These are phyloP conservation scores for Phytophthora sp. DNA, from an alignment of 352 stramenopile genomes.

Conservation along the genomic window DNA sequence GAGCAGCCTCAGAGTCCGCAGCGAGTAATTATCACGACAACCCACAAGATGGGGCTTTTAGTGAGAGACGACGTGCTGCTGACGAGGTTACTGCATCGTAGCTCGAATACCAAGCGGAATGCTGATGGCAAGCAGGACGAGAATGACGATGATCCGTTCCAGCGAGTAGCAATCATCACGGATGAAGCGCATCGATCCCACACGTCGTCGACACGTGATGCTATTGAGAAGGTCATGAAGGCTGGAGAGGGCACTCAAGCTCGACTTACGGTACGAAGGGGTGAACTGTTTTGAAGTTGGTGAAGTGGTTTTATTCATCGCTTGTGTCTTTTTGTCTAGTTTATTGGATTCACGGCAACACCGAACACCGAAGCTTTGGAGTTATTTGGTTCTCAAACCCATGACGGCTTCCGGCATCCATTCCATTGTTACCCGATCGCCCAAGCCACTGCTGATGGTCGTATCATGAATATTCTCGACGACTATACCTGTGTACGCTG, in stretches of 20 bases:
- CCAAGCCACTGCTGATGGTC: conserved; percentile 53
- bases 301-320: conserved; percentile 5
- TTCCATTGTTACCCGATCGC: conserved; percentile 84
- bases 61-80: conserved; percentile 73
- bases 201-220: conserved; percentile 64
- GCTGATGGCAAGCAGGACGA: not conserved
- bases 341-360: conserved; percentile 84
- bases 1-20: conserved; percentile 42
- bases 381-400: conserved; percentile 60
- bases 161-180: conserved; percentile 79
- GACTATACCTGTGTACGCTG: conserved; percentile 67
- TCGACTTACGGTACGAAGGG: conserved; percentile 45
- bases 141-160: conserved; percentile 32
- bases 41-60: conserved; percentile 79
- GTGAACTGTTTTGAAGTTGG: not conserved
- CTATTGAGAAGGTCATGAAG: conserved; percentile 69
- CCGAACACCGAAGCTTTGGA: conserved; percentile 68
- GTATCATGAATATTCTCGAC: conserved; percentile 70
- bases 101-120: conserved; percentile 13
- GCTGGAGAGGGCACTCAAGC: conserved; percentile 47
- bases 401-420: conserved; percentile 31
- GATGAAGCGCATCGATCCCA: conserved; percentile 87
- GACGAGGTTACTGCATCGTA: conserved; percentile 69
- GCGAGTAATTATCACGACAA: conserved; percentile 81
- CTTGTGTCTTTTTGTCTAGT: conserved; percentile 40